Evolutionary conservation across 805 yeast genomes (phyloP), one percentile per base, ranked within the genome.

Genomic region (Vanderwaltozyma polyspora): DNA sequence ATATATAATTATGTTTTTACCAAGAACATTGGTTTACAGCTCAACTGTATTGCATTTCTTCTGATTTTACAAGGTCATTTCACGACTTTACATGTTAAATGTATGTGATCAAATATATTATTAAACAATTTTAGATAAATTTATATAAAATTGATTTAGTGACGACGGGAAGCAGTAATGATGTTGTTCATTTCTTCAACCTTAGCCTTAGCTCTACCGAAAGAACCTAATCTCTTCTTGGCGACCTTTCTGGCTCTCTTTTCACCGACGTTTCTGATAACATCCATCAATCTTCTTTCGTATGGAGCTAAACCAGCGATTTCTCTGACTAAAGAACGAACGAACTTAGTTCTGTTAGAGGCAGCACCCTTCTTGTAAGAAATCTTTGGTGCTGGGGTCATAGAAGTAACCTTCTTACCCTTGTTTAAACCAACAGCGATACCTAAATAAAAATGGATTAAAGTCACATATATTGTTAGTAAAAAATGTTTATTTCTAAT

Each of bases 241-340:
- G 97, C 96, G 66, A 91, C 86, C 86, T 91, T 91, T 85, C 91
- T 84, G 57, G 99, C 98, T 78, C 97, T 91, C 94, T 91, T 91
- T 76, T 91, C 99, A 79, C 95, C 95, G 67, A 95, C 87, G 76
- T 93, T 91, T 80, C 98, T 91, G 81, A 91, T 78, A 74, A 91
- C 79, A 76, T 91, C 99, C 63, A 93, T 82, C 67, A 91, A 79
- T 76, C 99, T 87, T 79, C 95, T 87, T 77, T 91, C 99, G 72
- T 91, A 91, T 72, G 99, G 98, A 53, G 99, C 95, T 65, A 91
- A 78, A 68, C 98, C 98, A 57, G 94, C 73, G 59, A 91, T 96
- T 75, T 91, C 99, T 67, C 79, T 79, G 68, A 91, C 94, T 49
- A 91, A 72, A 62, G 79, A 75, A 71, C 98, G 82, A 63, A 93